A percentile compares a stretch with the other conserved stretches of the same genome.
Conservation (phyloP, 1,284 basidiomycete genomes). For the Apiotrichum montevideense region DNA sequence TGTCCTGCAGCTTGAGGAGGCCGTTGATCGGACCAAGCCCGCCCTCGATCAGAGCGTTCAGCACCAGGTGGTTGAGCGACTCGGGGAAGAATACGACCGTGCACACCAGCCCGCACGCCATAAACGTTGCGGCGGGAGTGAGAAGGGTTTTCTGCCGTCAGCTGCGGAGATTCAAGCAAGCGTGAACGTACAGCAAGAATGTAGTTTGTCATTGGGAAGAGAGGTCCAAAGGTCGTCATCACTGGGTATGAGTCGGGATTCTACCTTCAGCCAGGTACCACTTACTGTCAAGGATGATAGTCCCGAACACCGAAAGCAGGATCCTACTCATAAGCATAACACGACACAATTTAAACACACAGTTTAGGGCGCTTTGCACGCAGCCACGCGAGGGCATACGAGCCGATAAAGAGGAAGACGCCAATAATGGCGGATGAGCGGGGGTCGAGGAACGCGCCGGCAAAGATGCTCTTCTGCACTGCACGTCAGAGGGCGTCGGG, state of each 20-base stretch:
- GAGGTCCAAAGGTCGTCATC: conserved; percentile 52
- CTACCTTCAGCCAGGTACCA: background rate
- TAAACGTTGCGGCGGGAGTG: conserved; percentile 57
- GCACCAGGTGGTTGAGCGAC: conserved; percentile 56
- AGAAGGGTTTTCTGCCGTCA: conserved; percentile 48
- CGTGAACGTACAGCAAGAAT: conserved; percentile 49
- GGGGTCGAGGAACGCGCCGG: conserved; percentile 63
- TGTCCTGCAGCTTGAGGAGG: conserved; percentile 39
- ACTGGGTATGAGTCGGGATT: conserved; percentile 44
- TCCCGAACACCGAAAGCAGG: conserved; percentile 55
- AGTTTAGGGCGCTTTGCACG: conserved; percentile 61
- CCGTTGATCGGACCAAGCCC: conserved; percentile 33
- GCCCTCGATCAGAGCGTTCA: conserved; percentile 27
- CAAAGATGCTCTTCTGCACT: conserved; percentile 54
- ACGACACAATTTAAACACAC: conserved; percentile 14
- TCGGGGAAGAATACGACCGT: conserved; percentile 66
- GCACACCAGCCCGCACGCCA: conserved; percentile 56
- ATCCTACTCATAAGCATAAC: conserved; percentile 21
- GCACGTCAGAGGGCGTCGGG: background rate
- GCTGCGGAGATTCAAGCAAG: background rate
- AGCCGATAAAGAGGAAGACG: conserved; percentile 62
- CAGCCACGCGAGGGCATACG: conserved; percentile 57
- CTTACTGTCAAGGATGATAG: conserved; percentile 39
- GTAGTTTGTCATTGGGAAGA: conserved; percentile 63
- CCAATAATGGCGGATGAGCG: conserved; percentile 56